Evolutionary conservation across 768 basidiomycete species (phyloP).

Genomic region (Fibroporia radiculosa): DNA sequence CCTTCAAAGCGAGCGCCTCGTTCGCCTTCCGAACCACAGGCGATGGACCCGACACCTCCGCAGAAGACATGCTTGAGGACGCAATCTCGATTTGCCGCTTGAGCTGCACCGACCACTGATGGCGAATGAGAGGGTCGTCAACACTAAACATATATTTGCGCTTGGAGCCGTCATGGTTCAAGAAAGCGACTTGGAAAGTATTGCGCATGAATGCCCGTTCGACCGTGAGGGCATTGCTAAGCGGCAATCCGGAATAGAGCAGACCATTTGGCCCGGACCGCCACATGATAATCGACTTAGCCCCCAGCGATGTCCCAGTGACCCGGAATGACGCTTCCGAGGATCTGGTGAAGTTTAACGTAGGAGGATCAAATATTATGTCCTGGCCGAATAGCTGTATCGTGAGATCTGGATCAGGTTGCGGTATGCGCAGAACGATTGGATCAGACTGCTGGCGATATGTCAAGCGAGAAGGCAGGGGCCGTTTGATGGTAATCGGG

Average conservation of each 20-base stretch:
- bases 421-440: constrained; percentile 79
- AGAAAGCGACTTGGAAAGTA: constrained; percentile 89
- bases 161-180: constrained; percentile 54
- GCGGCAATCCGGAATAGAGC: constrained; percentile 73
- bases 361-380: constrained; percentile 79
- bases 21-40: constrained; percentile 55
- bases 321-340: constrained; percentile 86
- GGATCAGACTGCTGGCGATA: constrained; percentile 86
- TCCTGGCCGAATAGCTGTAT: constrained; percentile 87
- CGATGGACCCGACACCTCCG: constrained; percentile 30
- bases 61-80: constrained; percentile 26
- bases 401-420: constrained; percentile 71
- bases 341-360: constrained; percentile 71
- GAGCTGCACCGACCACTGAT: constrained; percentile 66
- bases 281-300: constrained; percentile 76
- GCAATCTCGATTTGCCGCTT: constrained; percentile 54
- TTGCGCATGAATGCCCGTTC: constrained; percentile 96
- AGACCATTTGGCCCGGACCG: constrained; percentile 80
- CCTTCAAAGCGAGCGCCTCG: constrained; percentile 69
- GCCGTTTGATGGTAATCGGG: constrained; percentile 61
- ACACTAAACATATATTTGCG: constrained; percentile 95
- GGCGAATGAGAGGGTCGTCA: constrained; percentile 66
- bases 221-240: constrained; percentile 69
- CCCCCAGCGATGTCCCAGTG: constrained; percentile 77
- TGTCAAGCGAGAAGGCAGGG: constrained; percentile 71